Evolutionary conservation across 1,284 basidiomycete species (phyloP).

Genomic region (Schizophyllum commune): DNA sequence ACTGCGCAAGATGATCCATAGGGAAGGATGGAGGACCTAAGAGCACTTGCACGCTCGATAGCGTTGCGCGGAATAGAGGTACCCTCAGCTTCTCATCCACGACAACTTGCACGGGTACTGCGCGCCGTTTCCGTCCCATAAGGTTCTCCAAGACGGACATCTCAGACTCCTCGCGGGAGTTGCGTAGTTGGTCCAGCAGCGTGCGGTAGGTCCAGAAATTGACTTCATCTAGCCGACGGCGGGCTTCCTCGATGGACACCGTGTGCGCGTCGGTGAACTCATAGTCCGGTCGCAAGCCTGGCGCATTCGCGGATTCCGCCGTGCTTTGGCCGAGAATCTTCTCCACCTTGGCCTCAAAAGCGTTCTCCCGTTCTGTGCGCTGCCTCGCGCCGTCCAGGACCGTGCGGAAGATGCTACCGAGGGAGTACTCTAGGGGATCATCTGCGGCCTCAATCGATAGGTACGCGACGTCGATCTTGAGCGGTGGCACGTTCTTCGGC

Average conservation of each 20-base stretch:
- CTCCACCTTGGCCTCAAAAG: constrained; percentile 73
- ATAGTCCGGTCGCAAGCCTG: constrained; percentile 31
- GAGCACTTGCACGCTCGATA: constrained; percentile 27
- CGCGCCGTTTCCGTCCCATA: background rate
- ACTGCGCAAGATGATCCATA: constrained; percentile 52
- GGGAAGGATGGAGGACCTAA: constrained; percentile 54
- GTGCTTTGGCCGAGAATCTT: constrained; percentile 34
- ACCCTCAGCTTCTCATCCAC: background rate
- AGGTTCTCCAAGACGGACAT: constrained; percentile 26
- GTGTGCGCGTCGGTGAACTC: constrained; percentile 59
- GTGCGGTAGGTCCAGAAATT: constrained; percentile 75
- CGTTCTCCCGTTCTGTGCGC: constrained; percentile 74
- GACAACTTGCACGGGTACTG: constrained; percentile 23
- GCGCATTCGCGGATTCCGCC: constrained; percentile 30
- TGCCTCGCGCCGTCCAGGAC: constrained; percentile 71
- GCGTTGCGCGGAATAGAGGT: constrained; percentile 68
- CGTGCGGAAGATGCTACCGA: constrained; percentile 75
- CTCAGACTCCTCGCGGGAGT: constrained; percentile 23
- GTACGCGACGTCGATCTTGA: constrained; percentile 55
- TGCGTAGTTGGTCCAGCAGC: constrained; percentile 24
- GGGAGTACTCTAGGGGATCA: constrained; percentile 76
- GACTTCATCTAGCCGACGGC: constrained; percentile 62
- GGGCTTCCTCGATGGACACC: constrained; percentile 67
- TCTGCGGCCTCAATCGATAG: constrained; percentile 81
- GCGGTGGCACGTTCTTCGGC: constrained; percentile 63